Percentiles rank a stretch among this genome's conserved stretches.
phyloP scores from a whole-genome alignment of 2,329 filamentous ascomycete genomes.

The Ilyonectria robusta region DNA sequence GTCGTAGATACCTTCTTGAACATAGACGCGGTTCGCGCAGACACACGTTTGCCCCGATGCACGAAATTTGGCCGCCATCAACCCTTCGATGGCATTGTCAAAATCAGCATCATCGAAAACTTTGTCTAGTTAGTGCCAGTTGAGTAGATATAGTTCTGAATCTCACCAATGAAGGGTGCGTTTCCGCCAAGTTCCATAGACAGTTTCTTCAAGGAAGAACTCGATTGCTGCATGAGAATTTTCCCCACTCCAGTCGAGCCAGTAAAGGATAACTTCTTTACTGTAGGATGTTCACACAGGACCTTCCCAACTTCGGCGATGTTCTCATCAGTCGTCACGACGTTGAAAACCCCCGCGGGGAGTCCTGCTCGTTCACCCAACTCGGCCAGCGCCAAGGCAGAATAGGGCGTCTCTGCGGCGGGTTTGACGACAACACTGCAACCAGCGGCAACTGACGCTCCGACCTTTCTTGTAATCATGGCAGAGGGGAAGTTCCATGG shows the following conservation, averaged over 20 bases:
- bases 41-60: slow-evolving; percentile 80
- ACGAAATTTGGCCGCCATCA: slow-evolving; percentile 77
- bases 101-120: slow-evolving; percentile 69
- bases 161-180: slow-evolving; percentile 17
- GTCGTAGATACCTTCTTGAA: slow-evolving; percentile 56
- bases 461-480: slow-evolving; percentile 18
- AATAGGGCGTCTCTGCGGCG: slow-evolving; percentile 8
- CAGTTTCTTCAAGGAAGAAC: slow-evolving; percentile 77
- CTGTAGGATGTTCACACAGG: slow-evolving; percentile 40
- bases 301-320: slow-evolving; percentile 80
- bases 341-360: slow-evolving; percentile 86
- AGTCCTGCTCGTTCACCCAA: slow-evolving; percentile 85
- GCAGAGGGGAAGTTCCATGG: slow-evolving; percentile 23
- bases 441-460: slow-evolving; percentile 13
- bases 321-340: slow-evolving; percentile 82
- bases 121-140: too few species aligned
- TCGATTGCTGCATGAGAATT: slow-evolving; percentile 75
- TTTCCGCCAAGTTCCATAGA: slow-evolving; percentile 81
- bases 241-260: slow-evolving; percentile 64
- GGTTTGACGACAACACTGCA: slow-evolving; percentile 10
- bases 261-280: slow-evolving; percentile 80
- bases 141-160: too few species aligned
- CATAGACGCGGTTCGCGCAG: slow-evolving; percentile 70
- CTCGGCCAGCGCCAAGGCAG: slow-evolving; percentile 70
- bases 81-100: slow-evolving; percentile 74